Conservation (phyloP, 495 filamentous ascomycete species). For the Clavariopsis aquatica region DNA sequence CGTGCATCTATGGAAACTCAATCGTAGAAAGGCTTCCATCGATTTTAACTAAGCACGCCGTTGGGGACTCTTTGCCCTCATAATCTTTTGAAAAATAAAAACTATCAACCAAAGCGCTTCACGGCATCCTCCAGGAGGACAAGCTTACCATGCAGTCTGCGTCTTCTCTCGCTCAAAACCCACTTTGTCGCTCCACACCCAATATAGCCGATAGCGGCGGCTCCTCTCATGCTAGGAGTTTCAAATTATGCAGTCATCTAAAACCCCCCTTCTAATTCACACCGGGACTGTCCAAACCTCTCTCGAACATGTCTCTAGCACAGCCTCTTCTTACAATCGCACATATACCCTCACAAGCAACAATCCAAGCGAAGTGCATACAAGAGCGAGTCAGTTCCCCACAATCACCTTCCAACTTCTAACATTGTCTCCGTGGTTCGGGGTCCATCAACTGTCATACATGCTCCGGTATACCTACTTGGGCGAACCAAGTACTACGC, state of each 20-base stretch:
- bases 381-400: neutral
- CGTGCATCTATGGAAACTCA: too few species aligned
- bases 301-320: neutral
- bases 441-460: neutral
- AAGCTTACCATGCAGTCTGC: neutral
- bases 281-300: neutral
- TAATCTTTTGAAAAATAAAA: too few species aligned
- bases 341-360: neutral
- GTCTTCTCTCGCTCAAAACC: neutral
- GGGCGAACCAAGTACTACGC: too few species aligned
- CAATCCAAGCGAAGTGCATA: neutral
- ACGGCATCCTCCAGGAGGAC: too few species aligned
- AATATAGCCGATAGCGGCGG: neutral
- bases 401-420: too few species aligned
- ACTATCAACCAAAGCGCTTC: too few species aligned
- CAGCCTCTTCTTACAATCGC: neutral
- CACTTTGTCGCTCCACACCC: neutral
- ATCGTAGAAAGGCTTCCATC: too few species aligned
- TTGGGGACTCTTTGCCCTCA: too few species aligned
- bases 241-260: neutral
- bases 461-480: too few species aligned
- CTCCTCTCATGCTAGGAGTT: neutral
- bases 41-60: too few species aligned
- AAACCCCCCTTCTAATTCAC: neutral
- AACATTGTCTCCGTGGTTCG: too few species aligned